Evolutionary conservation across 108 stramenopile genomes (phyloP).

Genomic region (Chaetoceros muelleri): DNA sequence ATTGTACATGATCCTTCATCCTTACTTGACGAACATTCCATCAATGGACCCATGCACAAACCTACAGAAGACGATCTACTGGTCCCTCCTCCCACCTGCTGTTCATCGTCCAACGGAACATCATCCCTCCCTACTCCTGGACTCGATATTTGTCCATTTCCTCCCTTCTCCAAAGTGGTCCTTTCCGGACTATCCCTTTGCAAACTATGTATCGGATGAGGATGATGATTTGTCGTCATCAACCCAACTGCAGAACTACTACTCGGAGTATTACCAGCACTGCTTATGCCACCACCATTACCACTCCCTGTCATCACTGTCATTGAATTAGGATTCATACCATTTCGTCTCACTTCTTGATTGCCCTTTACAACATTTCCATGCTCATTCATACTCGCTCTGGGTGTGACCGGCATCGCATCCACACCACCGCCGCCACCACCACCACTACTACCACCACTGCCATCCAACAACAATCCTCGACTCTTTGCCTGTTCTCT

Average conservation of each 20-base stretch:
- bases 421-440: no score
- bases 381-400: background rate
- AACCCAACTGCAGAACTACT: background rate
- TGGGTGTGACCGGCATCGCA: background rate
- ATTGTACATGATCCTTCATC: background rate
- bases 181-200: no score
- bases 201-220: no score
- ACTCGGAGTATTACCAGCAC: background rate
- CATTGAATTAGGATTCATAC: no score
- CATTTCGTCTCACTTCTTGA: no score
- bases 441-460: no score
- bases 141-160: no score
- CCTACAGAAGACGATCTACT: background rate
- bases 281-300: background rate
- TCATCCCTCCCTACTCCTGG: no score
- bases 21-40: background rate
- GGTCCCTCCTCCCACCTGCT: no score
- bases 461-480: background rate
- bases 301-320: no score
- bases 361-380: background rate
- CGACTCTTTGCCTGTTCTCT: slow-evolving; percentile 8
- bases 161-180: no score
- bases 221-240: background rate
- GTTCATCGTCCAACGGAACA: background rate
- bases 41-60: background rate